Conservation (phyloP, 225 moss, liverwort and hornwort genomes). For the Thuidium tamariscinum region DNA sequence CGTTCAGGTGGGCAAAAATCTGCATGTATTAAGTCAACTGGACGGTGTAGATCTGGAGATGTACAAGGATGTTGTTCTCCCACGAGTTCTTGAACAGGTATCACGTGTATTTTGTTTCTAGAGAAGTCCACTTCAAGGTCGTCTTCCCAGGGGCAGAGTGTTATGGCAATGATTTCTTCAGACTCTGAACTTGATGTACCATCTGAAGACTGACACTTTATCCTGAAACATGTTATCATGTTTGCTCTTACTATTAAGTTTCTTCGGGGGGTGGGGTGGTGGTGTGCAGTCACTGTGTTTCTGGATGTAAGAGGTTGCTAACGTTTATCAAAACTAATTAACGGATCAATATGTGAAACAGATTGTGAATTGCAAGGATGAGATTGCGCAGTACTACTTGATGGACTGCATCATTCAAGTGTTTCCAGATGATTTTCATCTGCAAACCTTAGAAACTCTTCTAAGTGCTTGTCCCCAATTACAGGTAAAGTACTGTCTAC, state of each 20-base stretch:
- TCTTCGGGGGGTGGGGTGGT: too few relatives aligned
- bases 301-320: neutral
- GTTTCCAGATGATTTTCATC: constrained; percentile 97
- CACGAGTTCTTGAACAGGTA: constrained; percentile 97
- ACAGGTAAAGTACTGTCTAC: constrained; percentile 36
- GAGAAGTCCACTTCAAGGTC: neutral
- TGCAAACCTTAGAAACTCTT: constrained; percentile 98
- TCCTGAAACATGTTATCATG: neutral
- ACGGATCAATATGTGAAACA: constrained; percentile 5
- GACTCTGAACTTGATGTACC: neutral
- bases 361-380: constrained; percentile 99
- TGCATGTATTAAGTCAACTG: constrained; percentile 92
- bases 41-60: constrained; percentile 98
- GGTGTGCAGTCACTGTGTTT: neutral
- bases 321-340: neutral
- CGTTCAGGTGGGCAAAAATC: constrained; percentile 90
- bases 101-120: neutral
- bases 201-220: neutral
- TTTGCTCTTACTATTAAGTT: neutral
- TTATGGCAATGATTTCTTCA: neutral
- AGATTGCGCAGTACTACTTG: constrained; percentile 98
- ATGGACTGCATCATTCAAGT: constrained; percentile 99
- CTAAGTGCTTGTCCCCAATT: constrained; percentile 92
- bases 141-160: neutral
- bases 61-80: constrained; percentile 97